Evolutionary conservation across 305 asterid species (phyloP), one percentile per base, ranked within the genome.

Genomic region (Ilex paraguariensis): DNA sequence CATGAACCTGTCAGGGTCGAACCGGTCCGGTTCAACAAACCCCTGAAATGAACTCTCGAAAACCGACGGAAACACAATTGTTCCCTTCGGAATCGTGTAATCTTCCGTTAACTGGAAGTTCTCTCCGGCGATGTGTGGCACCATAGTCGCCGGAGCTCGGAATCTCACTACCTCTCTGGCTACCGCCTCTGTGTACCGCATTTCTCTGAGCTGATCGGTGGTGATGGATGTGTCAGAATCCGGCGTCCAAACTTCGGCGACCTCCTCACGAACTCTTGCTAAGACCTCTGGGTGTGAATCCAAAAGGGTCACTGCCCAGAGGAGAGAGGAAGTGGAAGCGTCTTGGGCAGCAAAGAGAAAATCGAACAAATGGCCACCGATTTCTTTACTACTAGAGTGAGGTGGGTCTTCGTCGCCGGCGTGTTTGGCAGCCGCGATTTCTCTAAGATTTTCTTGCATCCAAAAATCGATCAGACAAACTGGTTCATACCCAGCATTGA

Each of bases 101-200:
- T 69, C 52, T 42, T 85, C 87, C 4, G 90, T 85, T 74, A 87
- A 68, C 14, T 53, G 81, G 67, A 74, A 82, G 32, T 85, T 88
- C 9, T 65, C 87, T 0, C 88, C 91, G 63, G 95, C 95, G 9
- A 85, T 78, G 76, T 87, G 95, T 0, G 95, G 93, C 31, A 87
- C 95, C 88, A 83, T 58, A 1, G 95, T 83, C 11, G 95, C 95
- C 66, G 95, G 95, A 17, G 93, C 82, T 45, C 95, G 66, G 32
- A 79, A 81, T 45, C 95, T 71, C 54, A 87, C 71, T 0, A 85
- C 85, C 82, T 87, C 95, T 55, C 87, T 90, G 59, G 92, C 87
- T 73, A 87, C 95, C 61, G 95, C 95, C 66, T 85, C 90, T 33
- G 84, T 77, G 76, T 83, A 87, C 80, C 72, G 81, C 95, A 87